Base-by-base conservation (phyloP, 2,329 filamentous ascomycete species). In the Cephalotrichum gorgonifer region DNA sequence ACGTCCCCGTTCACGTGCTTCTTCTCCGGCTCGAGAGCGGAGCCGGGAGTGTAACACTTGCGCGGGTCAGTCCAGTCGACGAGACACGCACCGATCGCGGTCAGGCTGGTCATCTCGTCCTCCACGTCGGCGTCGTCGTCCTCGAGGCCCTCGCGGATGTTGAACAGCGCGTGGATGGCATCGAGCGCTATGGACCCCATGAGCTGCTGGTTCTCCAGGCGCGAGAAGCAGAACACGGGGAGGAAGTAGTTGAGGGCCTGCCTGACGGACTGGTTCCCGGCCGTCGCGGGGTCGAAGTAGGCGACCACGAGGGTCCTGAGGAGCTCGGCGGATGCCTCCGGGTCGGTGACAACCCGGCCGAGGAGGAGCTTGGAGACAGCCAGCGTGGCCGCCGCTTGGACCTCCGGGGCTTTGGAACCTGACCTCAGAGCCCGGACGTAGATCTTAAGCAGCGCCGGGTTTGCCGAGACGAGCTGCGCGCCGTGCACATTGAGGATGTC, bases 51-150 rank as follows among this genome's bases (percentile, higher is more conserved):
- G 66, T 68, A 86, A 68, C 70, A 87, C 64, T 94, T 90, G 45
- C 91, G 75, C 33, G 90, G 89, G 63, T 97, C 91, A 0, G 91
- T 97, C 93, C 91, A 97, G 62, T 97, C 91, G 1, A 90, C 80
- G 7, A 97, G 70, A 59, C 89, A 91, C 3, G 86, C 81, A 1
- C 87, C 88, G 51, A 95, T 86, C 3, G 83, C 79, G 41, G 79
- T 76, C 54, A 94, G 76, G 56, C 83, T 81, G 8, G 91, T 86
- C 81, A 94, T 89, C 54, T 81, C 83, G 51, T 86, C 85, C 33
- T 79, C 79, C 11, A 86, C 79, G 46, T 88, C 86, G 17, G 83
- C 81, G 44, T 87, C 84, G 28, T 86, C 85, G 33, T 85, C 86
- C 52, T 88, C 85, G 20, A 84, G 64, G 1, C 79, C 81, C 59